Conservation (phyloP, 164 flowering plant genomes). For the Taxillus chinensis region DNA sequence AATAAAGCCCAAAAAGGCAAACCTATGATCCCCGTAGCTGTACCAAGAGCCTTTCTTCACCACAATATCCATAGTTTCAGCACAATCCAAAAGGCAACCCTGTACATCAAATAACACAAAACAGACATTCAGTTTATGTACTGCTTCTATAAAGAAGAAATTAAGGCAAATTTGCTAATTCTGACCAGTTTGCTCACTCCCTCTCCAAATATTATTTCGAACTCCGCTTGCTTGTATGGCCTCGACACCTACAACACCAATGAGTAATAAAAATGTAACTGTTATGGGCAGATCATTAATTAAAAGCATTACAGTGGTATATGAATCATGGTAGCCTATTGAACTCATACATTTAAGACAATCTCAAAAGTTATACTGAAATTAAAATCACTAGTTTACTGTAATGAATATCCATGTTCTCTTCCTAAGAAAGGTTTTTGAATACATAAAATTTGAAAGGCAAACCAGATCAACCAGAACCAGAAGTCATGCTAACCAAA, state of each 20-base stretch:
- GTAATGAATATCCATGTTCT: no score
- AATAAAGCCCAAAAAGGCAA: constrained; percentile 2
- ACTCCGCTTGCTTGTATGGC: constrained; percentile 97
- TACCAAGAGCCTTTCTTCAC: constrained; percentile 92
- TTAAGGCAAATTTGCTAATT: not conserved
- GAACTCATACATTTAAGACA: no score
- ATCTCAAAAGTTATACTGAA: no score
- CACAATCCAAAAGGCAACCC: constrained; percentile 96
- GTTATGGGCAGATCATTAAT: not conserved
- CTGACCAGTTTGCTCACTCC: constrained; percentile 90
- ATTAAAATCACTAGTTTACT: no score
- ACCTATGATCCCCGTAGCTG: constrained; percentile 96
- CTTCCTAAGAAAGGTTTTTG: no score
- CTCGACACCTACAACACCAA: constrained; percentile 66
- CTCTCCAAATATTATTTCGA: constrained; percentile 93
- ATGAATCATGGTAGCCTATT: not conserved
- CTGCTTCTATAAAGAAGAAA: no score
- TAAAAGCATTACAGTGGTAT: not conserved
- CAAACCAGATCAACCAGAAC: no score
- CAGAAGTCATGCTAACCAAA: no score
- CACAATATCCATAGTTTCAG: constrained; percentile 76
- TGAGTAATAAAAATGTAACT: not conserved
- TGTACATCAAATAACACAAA: constrained; percentile 17
- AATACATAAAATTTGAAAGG: no score
- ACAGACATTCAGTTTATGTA: no score